These are phyloP conservation scores for Somion occarium DNA, from an alignment of 1,284 basidiomycete genomes.

Conservation along the genomic window DNA sequence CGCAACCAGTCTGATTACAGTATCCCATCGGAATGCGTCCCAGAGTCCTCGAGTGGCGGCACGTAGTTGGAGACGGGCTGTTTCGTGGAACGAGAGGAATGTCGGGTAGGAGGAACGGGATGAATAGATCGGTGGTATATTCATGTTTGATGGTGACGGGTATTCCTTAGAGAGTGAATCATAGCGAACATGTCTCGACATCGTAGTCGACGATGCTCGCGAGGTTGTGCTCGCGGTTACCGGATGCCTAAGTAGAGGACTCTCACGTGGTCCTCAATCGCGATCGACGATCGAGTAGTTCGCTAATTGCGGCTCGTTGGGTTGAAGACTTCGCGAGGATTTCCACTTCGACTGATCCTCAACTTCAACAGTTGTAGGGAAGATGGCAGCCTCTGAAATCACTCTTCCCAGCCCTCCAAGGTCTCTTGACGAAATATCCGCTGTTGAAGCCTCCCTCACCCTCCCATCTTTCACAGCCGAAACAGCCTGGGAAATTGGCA, in stretches of 20 bases:
- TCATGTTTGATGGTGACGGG: neutral
- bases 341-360: no score
- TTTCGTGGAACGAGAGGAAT: slow-evolving; percentile 61
- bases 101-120: slow-evolving; percentile 55
- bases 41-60: slow-evolving; percentile 58
- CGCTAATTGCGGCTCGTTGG: no score
- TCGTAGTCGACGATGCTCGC: neutral
- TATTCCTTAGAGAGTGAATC: neutral
- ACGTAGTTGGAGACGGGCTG: slow-evolving; percentile 50
- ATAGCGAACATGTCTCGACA: neutral
- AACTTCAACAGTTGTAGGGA: no score
- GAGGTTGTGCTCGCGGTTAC: neutral
- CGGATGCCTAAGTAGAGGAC: no score
- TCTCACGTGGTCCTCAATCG: no score
- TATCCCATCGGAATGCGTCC: slow-evolving; percentile 70
- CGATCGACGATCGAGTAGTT: no score
- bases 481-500: neutral
- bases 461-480: neutral
- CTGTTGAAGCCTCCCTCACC: neutral
- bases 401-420: no score
- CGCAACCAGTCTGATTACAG: slow-evolving; percentile 49
- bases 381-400: no score
- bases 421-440: neutral
- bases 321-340: no score
- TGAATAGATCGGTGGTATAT: neutral